Conservation (phyloP, 805 yeast genomes). For the Hanseniaspora singularis region DNA sequence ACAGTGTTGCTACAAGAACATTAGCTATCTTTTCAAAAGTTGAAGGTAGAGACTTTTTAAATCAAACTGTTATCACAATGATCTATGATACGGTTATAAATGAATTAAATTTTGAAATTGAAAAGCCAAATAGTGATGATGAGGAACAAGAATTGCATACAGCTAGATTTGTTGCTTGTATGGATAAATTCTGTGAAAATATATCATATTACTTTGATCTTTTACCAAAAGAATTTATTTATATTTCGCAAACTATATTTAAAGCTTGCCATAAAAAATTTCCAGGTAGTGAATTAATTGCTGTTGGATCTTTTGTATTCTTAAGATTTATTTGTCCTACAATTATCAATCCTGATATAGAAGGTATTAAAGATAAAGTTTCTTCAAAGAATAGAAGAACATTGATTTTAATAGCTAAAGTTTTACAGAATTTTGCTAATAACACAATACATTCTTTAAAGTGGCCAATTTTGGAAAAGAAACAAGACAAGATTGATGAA, state of each 20-base stretch:
- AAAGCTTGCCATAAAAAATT: constrained; percentile 46
- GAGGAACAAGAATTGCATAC: constrained; percentile 33
- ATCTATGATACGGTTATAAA: constrained; percentile 41
- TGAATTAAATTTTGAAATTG: constrained; percentile 52
- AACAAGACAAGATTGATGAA: constrained; percentile 32
- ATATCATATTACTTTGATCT: constrained; percentile 42
- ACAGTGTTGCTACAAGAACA: constrained; percentile 70
- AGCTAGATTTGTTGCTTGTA: constrained; percentile 42
- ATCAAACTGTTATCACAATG: constrained; percentile 42
- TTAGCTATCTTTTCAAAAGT: constrained; percentile 57
- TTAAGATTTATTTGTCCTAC: constrained; percentile 78
- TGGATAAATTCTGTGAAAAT: constrained; percentile 45
- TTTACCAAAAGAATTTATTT: constrained; percentile 62
- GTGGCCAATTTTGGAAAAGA: constrained; percentile 43
- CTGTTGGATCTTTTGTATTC: constrained; percentile 80
- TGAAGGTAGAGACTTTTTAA: constrained; percentile 52
- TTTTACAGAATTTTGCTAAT: constrained; percentile 77
- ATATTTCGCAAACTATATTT: constrained; percentile 57
- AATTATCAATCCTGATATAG: constrained; percentile 68
- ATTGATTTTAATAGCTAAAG: constrained; percentile 66
- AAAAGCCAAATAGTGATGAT: constrained; percentile 34
- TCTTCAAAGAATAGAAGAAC: constrained; percentile 44
- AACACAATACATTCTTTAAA: constrained; percentile 56
- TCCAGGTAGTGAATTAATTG: constrained; percentile 52
- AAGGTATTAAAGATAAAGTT: constrained; percentile 25